Conservation (phyloP, 2,329 filamentous ascomycete genomes). For the Chaetomiaceae sp. region DNA sequence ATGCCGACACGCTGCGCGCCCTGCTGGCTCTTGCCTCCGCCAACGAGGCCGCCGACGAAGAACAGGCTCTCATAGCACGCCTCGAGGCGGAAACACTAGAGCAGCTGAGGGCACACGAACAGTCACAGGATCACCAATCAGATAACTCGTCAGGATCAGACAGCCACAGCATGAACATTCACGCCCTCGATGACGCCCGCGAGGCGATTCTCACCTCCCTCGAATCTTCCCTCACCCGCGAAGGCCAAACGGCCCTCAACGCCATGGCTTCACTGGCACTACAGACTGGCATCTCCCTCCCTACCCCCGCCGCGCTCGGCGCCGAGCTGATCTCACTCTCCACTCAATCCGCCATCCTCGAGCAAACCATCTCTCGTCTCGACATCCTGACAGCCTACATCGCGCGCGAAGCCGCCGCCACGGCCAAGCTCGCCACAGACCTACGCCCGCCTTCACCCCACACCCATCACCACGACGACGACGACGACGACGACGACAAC, state of each 20-base stretch:
- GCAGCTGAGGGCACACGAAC: constrained; percentile 41
- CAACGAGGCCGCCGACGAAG: constrained; percentile 74
- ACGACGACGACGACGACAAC: not conserved
- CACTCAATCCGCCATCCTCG: constrained; percentile 44
- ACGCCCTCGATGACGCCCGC: constrained; percentile 25
- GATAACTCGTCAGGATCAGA: not conserved
- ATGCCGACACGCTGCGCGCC: constrained; percentile 70
- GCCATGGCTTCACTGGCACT: constrained; percentile 49
- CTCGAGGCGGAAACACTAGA: constrained; percentile 55
- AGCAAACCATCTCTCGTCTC: constrained; percentile 51
- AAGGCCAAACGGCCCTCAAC: constrained; percentile 51
- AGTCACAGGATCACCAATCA: constrained; percentile 11
- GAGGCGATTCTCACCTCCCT: constrained; percentile 46
- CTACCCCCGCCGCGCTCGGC: constrained; percentile 44
- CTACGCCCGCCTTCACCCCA: constrained; percentile 51
- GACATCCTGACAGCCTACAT: constrained; percentile 52
- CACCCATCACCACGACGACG: constrained; percentile 55
- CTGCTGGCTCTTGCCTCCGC: constrained; percentile 66
- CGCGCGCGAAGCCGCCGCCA: constrained; percentile 40
- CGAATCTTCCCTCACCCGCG: constrained; percentile 47
- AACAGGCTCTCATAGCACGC: constrained; percentile 50
- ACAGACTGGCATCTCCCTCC: constrained; percentile 43
- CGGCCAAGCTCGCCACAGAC: constrained; percentile 36
- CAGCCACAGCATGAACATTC: not conserved
- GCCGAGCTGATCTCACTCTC: constrained; percentile 51